Percentiles rank a stretch among this genome's conserved stretches.
Evolutionary conservation across 129 eudicot genomes (phyloP).

Genomic region (Chrysanthemum lavandulifolium): DNA sequence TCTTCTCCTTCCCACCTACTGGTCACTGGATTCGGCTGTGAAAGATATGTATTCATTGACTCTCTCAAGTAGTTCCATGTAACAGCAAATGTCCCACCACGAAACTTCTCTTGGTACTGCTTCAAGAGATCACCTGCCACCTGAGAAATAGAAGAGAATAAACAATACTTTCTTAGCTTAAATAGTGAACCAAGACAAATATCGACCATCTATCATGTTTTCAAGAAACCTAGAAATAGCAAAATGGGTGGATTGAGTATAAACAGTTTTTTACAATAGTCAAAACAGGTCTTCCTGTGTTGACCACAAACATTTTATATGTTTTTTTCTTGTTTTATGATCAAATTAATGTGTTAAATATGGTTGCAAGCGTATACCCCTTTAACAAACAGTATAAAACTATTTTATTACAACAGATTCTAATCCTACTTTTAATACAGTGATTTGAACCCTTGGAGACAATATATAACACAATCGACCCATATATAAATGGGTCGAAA

Average conservation of each 20-base stretch:
- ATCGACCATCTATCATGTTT: background rate
- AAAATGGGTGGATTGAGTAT: constrained; percentile 3
- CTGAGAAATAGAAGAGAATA: constrained; percentile 32
- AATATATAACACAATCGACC: no score
- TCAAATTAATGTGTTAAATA: no score
- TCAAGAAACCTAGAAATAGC: background rate
- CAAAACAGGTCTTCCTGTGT: background rate
- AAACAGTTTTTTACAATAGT: no score
- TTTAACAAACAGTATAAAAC: no score
- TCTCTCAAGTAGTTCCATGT: constrained; percentile 98
- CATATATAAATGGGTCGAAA: no score
- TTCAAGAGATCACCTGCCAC: constrained; percentile 93
- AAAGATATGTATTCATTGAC: constrained; percentile 86
- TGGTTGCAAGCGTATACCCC: no score
- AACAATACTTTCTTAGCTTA: constrained; percentile 3
- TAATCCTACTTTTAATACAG: no score
- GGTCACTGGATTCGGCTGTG: constrained; percentile 94
- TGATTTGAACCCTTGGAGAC: no score
- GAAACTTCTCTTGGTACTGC: constrained; percentile 83
- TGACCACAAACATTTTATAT: no score
- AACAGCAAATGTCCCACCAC: constrained; percentile 73
- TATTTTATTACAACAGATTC: no score
- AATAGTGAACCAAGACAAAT: background rate
- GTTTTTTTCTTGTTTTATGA: no score
- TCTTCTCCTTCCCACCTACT: constrained; percentile 92